Base-by-base conservation (phyloP, 352 stramenopile genomes). In the Phytophthora macrochlamydospora region DNA sequence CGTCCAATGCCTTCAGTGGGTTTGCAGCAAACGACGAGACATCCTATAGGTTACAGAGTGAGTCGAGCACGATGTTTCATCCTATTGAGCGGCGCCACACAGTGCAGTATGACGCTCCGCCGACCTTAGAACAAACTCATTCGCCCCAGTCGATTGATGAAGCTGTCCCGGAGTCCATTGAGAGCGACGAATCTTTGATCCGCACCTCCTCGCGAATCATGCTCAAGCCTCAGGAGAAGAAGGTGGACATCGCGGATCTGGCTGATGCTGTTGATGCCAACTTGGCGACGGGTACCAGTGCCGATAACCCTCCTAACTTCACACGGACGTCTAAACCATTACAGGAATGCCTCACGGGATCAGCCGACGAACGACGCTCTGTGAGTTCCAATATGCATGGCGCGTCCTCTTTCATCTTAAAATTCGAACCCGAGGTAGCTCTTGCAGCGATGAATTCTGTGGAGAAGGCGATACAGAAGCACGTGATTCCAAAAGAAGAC, bases 371-470 rank as follows among this genome's bases (percentile, higher is more conserved):
- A 37, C 78, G 72, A 14, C 75, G 65, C 29, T 91, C 83, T 24
- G 59, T 83, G 29, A 57, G 76, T 44, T 83, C 75, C 0, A 76
- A 73, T 3, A 65, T 71, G 3, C 72, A 85, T 33, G 51, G 64
- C 9, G 50, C 13, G 9, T 12, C 42, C 14, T 83, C 76, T 7
- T 65, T 87, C 7, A 76, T 91, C 59, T 62, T 79, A 11, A 87
- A 89, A 53, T 84, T 93, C 49, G 78, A 91, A 38, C 79, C 82
- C 18, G 81, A 88, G 8, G 58, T 70, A 14, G 75, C 83, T 9
- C 63, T 90, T 24, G 51, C 64, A 13, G 85, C 85, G 2, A 80
- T 93, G 55, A 70, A 80, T 14, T 82, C 81, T 2, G 80, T 93
- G 29, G 85, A 93, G 54, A 62, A 78, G 53, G 77, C 73, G 9